Evolutionary conservation across 371 early-diverging fungal genomes (phyloP).

Genomic region (Rhizomucor pusillus): DNA sequence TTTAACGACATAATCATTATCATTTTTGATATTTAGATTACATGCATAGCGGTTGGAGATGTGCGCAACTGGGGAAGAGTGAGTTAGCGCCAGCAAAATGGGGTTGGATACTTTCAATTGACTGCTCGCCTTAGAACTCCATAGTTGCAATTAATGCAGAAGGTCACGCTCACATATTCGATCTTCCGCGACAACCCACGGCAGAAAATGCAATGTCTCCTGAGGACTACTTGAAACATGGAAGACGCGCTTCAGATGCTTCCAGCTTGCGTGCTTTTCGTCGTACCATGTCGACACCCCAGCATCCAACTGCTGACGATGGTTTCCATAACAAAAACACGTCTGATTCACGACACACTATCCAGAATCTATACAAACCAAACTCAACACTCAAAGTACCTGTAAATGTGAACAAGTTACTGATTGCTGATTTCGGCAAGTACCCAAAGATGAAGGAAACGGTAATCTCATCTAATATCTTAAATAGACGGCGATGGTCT

Average conservation of each 20-base stretch:
- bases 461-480: too few species aligned
- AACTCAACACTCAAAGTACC: slow-evolving; percentile 73
- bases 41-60: slow-evolving; percentile 68
- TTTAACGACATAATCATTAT: neutral
- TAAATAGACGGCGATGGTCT: slow-evolving; percentile 64
- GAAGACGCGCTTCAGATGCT: slow-evolving; percentile 41
- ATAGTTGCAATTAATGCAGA: slow-evolving; percentile 67
- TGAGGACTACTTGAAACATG: slow-evolving; percentile 39
- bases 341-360: neutral
- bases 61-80: slow-evolving; percentile 60
- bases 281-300: slow-evolving; percentile 24
- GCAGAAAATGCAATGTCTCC: slow-evolving; percentile 27
- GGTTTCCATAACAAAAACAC: neutral
- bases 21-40: slow-evolving; percentile 39
- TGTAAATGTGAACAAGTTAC: slow-evolving; percentile 73
- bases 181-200: slow-evolving; percentile 32
- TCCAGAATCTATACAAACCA: slow-evolving; percentile 54
- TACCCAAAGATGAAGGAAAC: neutral
- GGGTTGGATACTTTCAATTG: neutral
- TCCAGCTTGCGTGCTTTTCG: slow-evolving; percentile 38
- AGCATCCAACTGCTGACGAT: slow-evolving; percentile 3
- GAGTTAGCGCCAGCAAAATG: neutral
- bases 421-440: slow-evolving; percentile 73
- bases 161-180: slow-evolving; percentile 68
- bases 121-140: slow-evolving; percentile 39